phyloP scores from a whole-genome alignment of 2,329 filamentous ascomycete genomes.

The Fusarium buharicum region DNA sequence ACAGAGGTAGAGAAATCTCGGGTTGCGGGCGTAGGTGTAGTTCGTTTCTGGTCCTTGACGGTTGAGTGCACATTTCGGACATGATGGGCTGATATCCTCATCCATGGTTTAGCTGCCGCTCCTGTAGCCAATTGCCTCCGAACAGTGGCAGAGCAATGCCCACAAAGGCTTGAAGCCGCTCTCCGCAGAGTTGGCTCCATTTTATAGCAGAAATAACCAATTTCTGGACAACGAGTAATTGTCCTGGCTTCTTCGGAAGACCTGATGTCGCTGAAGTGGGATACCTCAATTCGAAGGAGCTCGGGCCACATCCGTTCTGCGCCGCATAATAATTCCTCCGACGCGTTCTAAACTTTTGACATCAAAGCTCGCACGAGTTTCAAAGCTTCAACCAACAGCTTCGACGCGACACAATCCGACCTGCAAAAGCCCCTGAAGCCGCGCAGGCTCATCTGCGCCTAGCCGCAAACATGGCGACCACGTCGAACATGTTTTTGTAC shows the following conservation, averaged over 20 bases:
- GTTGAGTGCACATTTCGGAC: constrained; percentile 47
- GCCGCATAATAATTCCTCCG: constrained; percentile 54
- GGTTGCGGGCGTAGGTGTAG: constrained; percentile 16
- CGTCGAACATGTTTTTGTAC: constrained; percentile 98
- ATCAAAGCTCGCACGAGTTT: constrained; percentile 45
- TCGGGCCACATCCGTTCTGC: constrained; percentile 44
- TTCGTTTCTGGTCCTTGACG: constrained; percentile 39
- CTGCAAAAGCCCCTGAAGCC: constrained; percentile 50
- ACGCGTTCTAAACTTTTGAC: constrained; percentile 47
- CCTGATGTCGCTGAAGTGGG: constrained; percentile 39
- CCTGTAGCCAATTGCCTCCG: constrained; percentile 45
- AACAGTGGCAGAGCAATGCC: constrained; percentile 53
- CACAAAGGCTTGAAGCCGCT: constrained; percentile 54
- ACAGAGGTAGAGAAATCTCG: constrained; percentile 50
- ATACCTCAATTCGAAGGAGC: constrained; percentile 46
- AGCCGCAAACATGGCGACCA: constrained; percentile 84
- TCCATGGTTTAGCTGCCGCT: constrained; percentile 42
- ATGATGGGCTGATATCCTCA: constrained; percentile 45
- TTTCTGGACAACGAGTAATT: constrained; percentile 13
- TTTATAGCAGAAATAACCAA: constrained; percentile 19
- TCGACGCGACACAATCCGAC: constrained; percentile 46
- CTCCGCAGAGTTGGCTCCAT: constrained; percentile 57
- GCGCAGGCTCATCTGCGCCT: constrained; percentile 63
- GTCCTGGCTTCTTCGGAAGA: constrained; percentile 20
- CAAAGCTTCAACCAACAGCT: constrained; percentile 39